A percentile compares a stretch with the other conserved stretches of the same genome.
Evolutionary conservation across 202 grass and related monocot species (phyloP).

Genomic region (Zizania palustris): DNA sequence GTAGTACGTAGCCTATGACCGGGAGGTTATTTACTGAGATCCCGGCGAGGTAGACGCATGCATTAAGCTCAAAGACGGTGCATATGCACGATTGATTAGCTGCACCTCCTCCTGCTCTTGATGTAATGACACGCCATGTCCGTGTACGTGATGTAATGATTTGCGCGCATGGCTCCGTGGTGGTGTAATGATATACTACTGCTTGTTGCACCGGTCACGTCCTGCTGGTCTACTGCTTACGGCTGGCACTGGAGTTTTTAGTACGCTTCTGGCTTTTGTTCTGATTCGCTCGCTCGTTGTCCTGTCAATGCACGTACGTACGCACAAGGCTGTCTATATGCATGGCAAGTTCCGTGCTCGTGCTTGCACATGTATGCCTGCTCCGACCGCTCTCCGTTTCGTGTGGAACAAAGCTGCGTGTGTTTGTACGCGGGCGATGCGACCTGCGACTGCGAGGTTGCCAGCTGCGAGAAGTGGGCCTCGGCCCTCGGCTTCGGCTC

Average conservation of each 20-base stretch:
- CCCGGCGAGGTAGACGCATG: constrained; percentile 39
- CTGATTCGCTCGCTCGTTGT: constrained; percentile 34
- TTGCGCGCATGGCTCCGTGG: constrained; percentile 29
- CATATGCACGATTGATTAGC: constrained; percentile 4
- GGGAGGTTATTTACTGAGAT: constrained; percentile 48
- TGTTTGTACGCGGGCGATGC: not conserved
- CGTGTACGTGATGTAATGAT: constrained; percentile 34
- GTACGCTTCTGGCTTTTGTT: constrained; percentile 29
- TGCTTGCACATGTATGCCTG: not conserved
- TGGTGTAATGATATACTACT: constrained; percentile 38
- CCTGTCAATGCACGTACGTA: constrained; percentile 4
- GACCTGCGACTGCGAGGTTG: not conserved
- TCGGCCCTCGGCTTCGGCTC: too few relatives aligned
- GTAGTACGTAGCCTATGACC: constrained; percentile 16
- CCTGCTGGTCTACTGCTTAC: too few relatives aligned
- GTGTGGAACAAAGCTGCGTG: constrained; percentile 17
- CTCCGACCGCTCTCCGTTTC: constrained; percentile 7
- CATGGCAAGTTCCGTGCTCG: too few relatives aligned
- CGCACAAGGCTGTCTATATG: too few relatives aligned
- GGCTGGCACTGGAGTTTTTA: constrained; percentile 23
- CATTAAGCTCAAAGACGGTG: constrained; percentile 29
- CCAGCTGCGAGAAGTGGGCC: too few relatives aligned
- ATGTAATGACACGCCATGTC: constrained; percentile 15
- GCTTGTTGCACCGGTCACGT: too few relatives aligned
- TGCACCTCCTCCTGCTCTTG: not conserved